Conservation (phyloP, 495 filamentous ascomycete genomes). For the Lineolata rhizophorae region DNA sequence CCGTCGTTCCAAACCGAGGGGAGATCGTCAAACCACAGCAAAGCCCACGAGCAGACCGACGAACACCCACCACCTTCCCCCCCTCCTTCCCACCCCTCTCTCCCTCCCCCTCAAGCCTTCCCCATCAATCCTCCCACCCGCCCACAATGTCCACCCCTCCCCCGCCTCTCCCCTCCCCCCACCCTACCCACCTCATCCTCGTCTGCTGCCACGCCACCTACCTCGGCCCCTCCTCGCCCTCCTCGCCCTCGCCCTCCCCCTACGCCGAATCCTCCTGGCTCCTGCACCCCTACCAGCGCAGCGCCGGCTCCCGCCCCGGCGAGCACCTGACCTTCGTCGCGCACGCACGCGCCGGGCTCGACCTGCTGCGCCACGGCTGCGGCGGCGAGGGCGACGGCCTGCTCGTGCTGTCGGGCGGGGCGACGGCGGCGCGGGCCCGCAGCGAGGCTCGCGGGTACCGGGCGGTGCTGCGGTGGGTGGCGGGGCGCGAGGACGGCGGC, state of each 20-base stretch:
- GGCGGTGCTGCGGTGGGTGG: conserved; percentile 6
- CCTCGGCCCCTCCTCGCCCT: too few relatives aligned
- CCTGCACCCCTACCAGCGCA: neutral
- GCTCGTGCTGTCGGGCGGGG: conserved; percentile 2
- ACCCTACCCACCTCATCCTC: neutral
- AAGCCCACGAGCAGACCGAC: too few relatives aligned
- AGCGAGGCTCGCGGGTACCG: conserved; percentile 16
- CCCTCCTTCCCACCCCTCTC: too few relatives aligned
- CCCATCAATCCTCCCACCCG: too few relatives aligned
- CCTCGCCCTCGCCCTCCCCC: neutral
- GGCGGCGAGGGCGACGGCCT: conserved; percentile 11
- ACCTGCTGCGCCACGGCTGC: conserved; percentile 3
- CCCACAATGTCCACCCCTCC: too few relatives aligned
- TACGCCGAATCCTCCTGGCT: neutral
- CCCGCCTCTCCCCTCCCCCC: too few relatives aligned
- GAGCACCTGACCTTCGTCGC: neutral
- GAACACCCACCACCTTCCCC: too few relatives aligned
- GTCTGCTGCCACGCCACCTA: neutral
- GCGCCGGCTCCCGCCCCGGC: too few relatives aligned
- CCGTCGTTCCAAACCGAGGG: too few relatives aligned
- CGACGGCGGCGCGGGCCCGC: too few relatives aligned
- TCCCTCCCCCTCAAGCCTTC: too few relatives aligned
- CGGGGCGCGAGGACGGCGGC: conserved; percentile 1
- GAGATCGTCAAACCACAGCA: too few relatives aligned
- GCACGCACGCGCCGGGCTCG: neutral